phyloP scores from a whole-genome alignment of 768 basidiomycete genomes.

The Xerocomellus dryophilus region DNA sequence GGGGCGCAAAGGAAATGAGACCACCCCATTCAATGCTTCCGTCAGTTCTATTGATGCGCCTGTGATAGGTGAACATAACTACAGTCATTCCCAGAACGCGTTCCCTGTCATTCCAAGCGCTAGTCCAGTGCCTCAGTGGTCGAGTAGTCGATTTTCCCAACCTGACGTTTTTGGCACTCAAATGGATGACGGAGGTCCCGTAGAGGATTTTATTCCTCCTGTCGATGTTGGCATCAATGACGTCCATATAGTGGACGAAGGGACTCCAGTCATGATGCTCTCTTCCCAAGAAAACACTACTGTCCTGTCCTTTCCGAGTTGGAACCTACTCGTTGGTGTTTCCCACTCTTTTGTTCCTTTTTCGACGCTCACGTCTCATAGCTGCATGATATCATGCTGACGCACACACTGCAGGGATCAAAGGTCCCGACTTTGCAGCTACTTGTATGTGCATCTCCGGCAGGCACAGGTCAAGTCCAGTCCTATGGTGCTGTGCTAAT shows the following conservation, averaged over 20 bases:
- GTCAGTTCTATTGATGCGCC: not conserved
- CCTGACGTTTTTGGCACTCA: constrained; percentile 22
- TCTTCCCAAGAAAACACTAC: constrained; percentile 32
- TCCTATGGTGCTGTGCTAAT: constrained; percentile 44
- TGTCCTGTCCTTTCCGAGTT: constrained; percentile 43
- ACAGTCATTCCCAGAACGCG: not conserved
- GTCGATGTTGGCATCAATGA: constrained; percentile 31
- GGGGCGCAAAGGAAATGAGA: constrained; percentile 21
- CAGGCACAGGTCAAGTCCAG: constrained; percentile 24
- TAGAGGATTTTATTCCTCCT: constrained; percentile 14
- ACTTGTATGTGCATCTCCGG: constrained; percentile 41
- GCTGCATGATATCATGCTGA: constrained; percentile 61
- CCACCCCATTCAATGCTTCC: not conserved
- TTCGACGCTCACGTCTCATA: constrained; percentile 25
- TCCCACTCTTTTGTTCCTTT: not conserved
- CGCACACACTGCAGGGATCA: constrained; percentile 44
- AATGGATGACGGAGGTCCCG: constrained; percentile 8
- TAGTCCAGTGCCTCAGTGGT: constrained; percentile 20
- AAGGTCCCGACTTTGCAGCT: constrained; percentile 49
- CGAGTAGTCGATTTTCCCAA: constrained; percentile 8
- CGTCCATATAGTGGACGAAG: constrained; percentile 34
- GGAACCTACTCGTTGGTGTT: constrained; percentile 52
- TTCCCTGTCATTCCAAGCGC: constrained; percentile 23
- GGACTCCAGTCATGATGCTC: constrained; percentile 4
- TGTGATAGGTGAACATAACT: not conserved